These are phyloP conservation scores for Cucumis hystrix DNA, from an alignment of 306 rosid genomes.

Conservation along the genomic window DNA sequence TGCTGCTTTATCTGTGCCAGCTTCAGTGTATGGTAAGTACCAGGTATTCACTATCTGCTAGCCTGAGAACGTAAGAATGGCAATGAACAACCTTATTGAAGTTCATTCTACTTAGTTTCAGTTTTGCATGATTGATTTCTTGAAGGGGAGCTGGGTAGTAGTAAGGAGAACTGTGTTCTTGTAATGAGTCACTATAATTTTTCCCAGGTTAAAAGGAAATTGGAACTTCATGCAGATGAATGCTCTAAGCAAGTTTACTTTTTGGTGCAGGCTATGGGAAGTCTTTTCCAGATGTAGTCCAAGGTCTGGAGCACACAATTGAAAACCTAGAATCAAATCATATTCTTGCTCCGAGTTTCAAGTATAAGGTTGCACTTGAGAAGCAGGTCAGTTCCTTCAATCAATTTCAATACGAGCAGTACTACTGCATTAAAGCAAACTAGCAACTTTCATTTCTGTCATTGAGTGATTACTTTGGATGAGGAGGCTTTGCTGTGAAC, in stretches of 20 bases:
- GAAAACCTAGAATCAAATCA: constrained; percentile 58
- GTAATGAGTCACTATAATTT: background rate
- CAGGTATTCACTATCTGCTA: background rate
- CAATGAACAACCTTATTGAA: background rate
- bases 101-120: background rate
- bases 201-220: background rate
- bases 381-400: constrained; percentile 59
- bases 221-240: background rate
- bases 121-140: background rate
- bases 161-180: background rate
- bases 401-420: background rate
- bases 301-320: constrained; percentile 51
- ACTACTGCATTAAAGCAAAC: background rate
- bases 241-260: constrained; percentile 7
- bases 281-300: constrained; percentile 68
- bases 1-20: constrained; percentile 84
- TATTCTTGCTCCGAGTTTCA: constrained; percentile 65
- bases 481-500: background rate
- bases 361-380: constrained; percentile 73
- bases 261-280: constrained; percentile 61
- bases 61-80: background rate
- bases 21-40: constrained; percentile 44
- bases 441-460: background rate
- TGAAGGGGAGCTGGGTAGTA: background rate
- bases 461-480: background rate